Conservation (phyloP, 108 stramenopile genomes). For the Seminavis robusta region DNA sequence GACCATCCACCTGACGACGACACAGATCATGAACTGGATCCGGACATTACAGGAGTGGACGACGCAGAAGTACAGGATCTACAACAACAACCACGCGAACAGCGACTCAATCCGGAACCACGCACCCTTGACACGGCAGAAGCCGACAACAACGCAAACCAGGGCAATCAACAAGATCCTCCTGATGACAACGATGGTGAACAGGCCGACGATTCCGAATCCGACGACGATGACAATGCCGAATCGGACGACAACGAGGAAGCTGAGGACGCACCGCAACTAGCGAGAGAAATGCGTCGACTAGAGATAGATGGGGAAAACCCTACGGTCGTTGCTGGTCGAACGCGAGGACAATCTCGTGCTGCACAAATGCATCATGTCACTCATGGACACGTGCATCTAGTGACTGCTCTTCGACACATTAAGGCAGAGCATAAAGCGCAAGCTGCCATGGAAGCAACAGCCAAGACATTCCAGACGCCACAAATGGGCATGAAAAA, state of each 20-base stretch:
- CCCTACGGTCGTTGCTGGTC: too few species aligned
- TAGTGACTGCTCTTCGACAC: too few species aligned
- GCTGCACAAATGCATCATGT: neutral
- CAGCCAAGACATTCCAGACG: neutral
- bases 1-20: neutral
- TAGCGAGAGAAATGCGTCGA: neutral
- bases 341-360: too few species aligned
- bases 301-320: neutral
- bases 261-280: neutral
- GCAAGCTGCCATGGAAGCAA: neutral
- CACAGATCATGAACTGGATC: neutral
- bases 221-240: neutral
- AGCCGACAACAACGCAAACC: neutral
- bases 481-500: too few species aligned
- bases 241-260: constrained; percentile 17
- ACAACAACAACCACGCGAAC: too few species aligned
- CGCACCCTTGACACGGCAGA: neutral
- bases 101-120: constrained; percentile 9
- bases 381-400: neutral
- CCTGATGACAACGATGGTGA: neutral
- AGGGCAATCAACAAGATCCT: too few species aligned
- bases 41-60: neutral
- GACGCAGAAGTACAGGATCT: too few species aligned
- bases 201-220: neutral
- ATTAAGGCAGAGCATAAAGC: too few species aligned